Percentiles rank a stretch among this genome's conserved stretches.
These are phyloP conservation scores for Marsdenia floribunda DNA, from an alignment of 257 asterid genomes.

Conservation along the genomic window DNA sequence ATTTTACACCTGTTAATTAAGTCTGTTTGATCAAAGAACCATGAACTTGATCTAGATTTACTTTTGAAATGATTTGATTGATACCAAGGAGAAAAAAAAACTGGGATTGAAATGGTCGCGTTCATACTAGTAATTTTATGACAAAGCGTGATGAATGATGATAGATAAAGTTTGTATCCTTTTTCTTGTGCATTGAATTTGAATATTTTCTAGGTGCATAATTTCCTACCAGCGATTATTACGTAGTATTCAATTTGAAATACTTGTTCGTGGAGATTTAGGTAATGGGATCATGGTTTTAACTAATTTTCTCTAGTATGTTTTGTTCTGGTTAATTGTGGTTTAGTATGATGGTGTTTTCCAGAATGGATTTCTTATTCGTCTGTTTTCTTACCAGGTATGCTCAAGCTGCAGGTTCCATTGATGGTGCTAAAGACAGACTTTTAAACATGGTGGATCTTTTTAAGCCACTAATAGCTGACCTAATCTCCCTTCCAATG, in stretches of 20 bases:
- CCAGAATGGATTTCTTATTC: neutral
- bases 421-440: conserved; percentile 38
- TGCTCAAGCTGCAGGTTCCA: conserved; percentile 68
- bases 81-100: neutral
- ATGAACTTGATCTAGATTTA: neutral
- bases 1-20: neutral
- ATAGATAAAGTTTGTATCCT: neutral
- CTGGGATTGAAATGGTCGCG: neutral
- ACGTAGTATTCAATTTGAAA: neutral
- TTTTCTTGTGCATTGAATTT: neutral
- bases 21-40: neutral
- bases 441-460: conserved; percentile 52
- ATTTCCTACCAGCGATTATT: neutral
- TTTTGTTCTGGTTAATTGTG: neutral
- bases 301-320: neutral
- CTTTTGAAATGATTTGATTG: neutral
- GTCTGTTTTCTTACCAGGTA: conserved; percentile 19
- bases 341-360: neutral
- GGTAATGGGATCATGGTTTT: neutral
- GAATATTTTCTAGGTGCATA: neutral
- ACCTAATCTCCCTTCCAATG: conserved; percentile 58
- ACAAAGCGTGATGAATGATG: neutral
- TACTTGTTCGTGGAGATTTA: neutral
- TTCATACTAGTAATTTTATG: no score
- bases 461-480: conserved; percentile 58